Evolutionary conservation across 2,329 filamentous ascomycete species (phyloP).

Genomic region (Sclerotinia minor): DNA sequence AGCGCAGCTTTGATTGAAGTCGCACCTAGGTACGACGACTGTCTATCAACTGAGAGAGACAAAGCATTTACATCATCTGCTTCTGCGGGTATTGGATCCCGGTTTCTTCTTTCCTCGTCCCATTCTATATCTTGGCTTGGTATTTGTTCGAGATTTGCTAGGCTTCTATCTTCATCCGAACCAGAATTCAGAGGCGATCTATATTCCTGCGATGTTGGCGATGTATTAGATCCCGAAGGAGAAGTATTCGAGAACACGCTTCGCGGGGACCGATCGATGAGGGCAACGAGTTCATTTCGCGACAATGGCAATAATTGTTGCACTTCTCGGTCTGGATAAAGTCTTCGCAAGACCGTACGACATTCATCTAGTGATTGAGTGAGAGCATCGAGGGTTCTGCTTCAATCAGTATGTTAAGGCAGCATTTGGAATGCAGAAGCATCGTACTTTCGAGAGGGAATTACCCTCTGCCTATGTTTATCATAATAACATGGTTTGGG

Average conservation of each 20-base stretch:
- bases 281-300: conserved; percentile 58
- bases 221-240: conserved; percentile 56
- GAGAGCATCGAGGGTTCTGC: conserved; percentile 59
- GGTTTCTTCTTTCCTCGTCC: conserved; percentile 62
- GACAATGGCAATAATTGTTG: conserved; percentile 55
- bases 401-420: conserved; percentile 32
- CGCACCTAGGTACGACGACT: conserved; percentile 68
- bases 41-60: conserved; percentile 58
- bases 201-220: conserved; percentile 50
- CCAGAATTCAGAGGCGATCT: conserved; percentile 53
- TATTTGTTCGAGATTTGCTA: conserved; percentile 65
- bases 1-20: conserved; percentile 75
- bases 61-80: conserved; percentile 72
- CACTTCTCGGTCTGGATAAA: conserved; percentile 60
- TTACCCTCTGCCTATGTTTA: conserved; percentile 73
- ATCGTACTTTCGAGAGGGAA: conserved; percentile 73
- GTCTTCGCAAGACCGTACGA: conserved; percentile 58
- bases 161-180: conserved; percentile 48
- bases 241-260: conserved; percentile 46
- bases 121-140: conserved; percentile 63
- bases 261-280: conserved; percentile 50
- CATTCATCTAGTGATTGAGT: conserved; percentile 68
- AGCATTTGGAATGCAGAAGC: conserved; percentile 22
- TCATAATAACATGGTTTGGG: conserved; percentile 79
- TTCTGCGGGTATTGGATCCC: conserved; percentile 59